phyloP scores from a whole-genome alignment of 2,329 filamentous ascomycete species.

The Dactylellina sp. region DNA sequence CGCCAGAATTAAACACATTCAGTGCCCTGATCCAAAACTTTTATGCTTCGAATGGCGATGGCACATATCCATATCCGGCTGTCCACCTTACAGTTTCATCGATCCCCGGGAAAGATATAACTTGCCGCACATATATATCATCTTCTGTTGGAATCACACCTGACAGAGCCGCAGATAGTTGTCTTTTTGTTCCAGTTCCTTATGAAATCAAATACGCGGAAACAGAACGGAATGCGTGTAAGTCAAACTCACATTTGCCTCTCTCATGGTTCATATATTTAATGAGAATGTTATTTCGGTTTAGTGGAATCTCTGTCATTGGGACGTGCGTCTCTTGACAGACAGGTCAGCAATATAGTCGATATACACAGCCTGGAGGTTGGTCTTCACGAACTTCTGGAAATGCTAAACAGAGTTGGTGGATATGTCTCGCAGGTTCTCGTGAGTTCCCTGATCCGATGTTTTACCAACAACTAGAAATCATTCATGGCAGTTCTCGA shows the following conservation, averaged over 20 bases:
- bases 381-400: slow-evolving; percentile 86
- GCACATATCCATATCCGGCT: slow-evolving; percentile 96
- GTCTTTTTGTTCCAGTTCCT: slow-evolving; percentile 96
- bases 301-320: slow-evolving; percentile 52
- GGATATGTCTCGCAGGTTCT: slow-evolving; percentile 93
- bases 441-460: slow-evolving; percentile 63
- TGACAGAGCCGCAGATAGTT: slow-evolving; percentile 94
- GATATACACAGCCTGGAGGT: slow-evolving; percentile 91
- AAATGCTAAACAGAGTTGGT: slow-evolving; percentile 88
- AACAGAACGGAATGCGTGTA: slow-evolving; percentile 73
- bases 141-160: slow-evolving; percentile 93
- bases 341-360: slow-evolving; percentile 67
- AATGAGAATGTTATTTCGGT: slow-evolving; percentile 1
- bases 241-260: background rate
- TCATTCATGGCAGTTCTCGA: background rate
- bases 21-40: slow-evolving; percentile 99
- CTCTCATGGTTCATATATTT: background rate
- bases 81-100: slow-evolving; percentile 96
- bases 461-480: background rate
- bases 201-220: slow-evolving; percentile 93
- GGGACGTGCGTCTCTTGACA: slow-evolving; percentile 34
- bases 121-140: slow-evolving; percentile 93
- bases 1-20: slow-evolving; percentile 97
- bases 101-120: slow-evolving; percentile 85
- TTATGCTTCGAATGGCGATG: slow-evolving; percentile 95